Conservation (phyloP, 371 early-diverging fungal genomes). For the Mortierella sp. region DNA sequence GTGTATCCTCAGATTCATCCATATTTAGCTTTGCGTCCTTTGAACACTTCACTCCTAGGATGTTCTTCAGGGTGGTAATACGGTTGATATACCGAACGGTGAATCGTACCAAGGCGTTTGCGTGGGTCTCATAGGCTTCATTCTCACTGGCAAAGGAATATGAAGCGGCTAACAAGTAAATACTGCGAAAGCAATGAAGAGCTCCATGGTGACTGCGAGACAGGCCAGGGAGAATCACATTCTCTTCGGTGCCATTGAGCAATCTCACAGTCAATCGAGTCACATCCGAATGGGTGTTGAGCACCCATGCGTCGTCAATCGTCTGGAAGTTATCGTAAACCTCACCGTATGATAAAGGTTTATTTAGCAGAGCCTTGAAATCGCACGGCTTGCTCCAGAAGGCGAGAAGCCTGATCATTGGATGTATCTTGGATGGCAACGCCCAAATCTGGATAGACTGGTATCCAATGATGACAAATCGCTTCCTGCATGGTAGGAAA, state of each 20-base stretch:
- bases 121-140: not conserved
- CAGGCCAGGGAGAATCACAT: not conserved
- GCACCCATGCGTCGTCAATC: not conserved
- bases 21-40: too few relatives aligned
- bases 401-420: not conserved
- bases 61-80: not conserved
- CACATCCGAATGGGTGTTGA: not conserved
- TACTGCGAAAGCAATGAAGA: not conserved
- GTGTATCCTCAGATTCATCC: too few relatives aligned
- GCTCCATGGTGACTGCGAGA: not conserved
- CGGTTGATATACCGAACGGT: not conserved
- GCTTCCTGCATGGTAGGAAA: not conserved
- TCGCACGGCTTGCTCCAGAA: not conserved
- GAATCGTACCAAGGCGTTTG: not conserved
- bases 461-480: not conserved
- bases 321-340: not conserved
- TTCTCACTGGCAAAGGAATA: not conserved
- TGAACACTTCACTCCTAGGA: too few relatives aligned
- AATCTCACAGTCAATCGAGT: not conserved
- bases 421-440: not conserved
- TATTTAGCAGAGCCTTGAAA: too few relatives aligned
- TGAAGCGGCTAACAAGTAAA: not conserved
- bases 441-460: not conserved
- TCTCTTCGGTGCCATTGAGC: not conserved
- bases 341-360: not conserved